Evolutionary conservation across 2,329 filamentous ascomycete species (phyloP).

Genomic region (Sclerotinia nivalis): DNA sequence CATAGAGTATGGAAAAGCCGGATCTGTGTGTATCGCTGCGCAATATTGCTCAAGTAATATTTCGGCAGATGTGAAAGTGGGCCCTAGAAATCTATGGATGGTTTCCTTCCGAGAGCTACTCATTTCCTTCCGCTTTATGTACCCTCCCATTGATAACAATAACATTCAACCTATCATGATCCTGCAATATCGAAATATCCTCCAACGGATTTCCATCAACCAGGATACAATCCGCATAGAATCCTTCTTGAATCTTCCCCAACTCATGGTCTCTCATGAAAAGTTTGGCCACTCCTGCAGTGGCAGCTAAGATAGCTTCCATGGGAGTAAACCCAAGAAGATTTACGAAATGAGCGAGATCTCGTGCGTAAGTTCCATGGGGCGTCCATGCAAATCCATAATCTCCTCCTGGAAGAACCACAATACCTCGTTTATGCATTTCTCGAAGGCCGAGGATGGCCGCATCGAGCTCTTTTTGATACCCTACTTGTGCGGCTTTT

Average conservation of each 20-base stretch:
- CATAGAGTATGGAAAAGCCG: too few relatives aligned
- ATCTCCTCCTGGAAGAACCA: constrained; percentile 47
- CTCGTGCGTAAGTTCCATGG: constrained; percentile 49
- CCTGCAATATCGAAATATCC: background rate
- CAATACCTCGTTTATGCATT: constrained; percentile 49
- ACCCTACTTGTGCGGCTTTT: constrained; percentile 47
- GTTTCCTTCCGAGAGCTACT: background rate
- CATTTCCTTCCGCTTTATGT: background rate
- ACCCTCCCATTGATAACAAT: background rate
- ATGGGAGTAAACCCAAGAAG: constrained; percentile 47
- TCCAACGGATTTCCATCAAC: background rate
- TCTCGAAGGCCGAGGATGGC: constrained; percentile 46
- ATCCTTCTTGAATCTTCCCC: background rate
- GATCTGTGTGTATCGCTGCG: too few relatives aligned
- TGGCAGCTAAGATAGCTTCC: constrained; percentile 48
- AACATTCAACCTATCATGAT: background rate
- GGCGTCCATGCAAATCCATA: constrained; percentile 50
- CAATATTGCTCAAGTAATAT: too few relatives aligned
- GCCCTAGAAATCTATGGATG: too few relatives aligned
- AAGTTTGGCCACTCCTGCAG: constrained; percentile 24
- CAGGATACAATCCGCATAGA: background rate
- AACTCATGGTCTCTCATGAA: constrained; percentile 1
- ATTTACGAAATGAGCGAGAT: constrained; percentile 48
- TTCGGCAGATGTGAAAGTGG: too few relatives aligned
- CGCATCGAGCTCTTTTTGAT: constrained; percentile 46